Conservation (phyloP, 768 basidiomycete species). For the Clavaria fumosa region DNA sequence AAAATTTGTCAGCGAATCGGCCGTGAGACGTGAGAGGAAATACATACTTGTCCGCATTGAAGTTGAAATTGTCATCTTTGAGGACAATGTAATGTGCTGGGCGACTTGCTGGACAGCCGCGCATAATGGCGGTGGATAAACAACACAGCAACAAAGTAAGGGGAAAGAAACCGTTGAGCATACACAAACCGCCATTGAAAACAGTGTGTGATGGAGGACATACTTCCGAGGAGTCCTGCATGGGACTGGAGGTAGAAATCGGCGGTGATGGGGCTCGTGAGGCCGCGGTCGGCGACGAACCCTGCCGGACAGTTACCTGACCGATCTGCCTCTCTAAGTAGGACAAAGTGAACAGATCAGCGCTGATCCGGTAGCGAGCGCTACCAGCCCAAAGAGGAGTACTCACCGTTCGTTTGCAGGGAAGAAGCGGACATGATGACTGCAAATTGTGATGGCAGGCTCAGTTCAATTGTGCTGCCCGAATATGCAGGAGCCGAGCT, state of each 20-base stretch:
- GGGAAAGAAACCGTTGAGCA: no score
- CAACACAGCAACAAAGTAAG: no score
- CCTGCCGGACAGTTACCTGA: slow-evolving; percentile 67
- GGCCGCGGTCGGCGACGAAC: slow-evolving; percentile 58
- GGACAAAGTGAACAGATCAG: slow-evolving; percentile 29
- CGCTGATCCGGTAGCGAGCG: no score
- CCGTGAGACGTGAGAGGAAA: slow-evolving; percentile 9
- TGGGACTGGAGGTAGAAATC: slow-evolving; percentile 74
- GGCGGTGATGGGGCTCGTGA: slow-evolving; percentile 55
- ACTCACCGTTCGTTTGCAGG: slow-evolving; percentile 26
- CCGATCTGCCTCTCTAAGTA: slow-evolving; percentile 32
- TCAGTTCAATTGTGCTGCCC: not conserved
- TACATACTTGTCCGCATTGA: slow-evolving; percentile 46
- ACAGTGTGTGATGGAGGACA: not conserved
- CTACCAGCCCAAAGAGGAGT: not conserved
- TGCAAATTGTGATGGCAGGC: slow-evolving; percentile 9
- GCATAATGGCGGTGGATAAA: no score
- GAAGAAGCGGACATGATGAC: slow-evolving; percentile 42
- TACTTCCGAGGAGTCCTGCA: slow-evolving; percentile 59
- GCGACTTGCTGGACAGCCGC: slow-evolving; percentile 6
- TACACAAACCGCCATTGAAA: slow-evolving; percentile 1
- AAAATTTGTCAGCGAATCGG: not conserved
- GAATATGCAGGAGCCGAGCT: slow-evolving; percentile 10
- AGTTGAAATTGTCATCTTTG: slow-evolving; percentile 19
- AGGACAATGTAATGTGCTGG: slow-evolving; percentile 11